Base-by-base conservation (phyloP, 495 filamentous ascomycete species). In the Xylaria venustula region DNA sequence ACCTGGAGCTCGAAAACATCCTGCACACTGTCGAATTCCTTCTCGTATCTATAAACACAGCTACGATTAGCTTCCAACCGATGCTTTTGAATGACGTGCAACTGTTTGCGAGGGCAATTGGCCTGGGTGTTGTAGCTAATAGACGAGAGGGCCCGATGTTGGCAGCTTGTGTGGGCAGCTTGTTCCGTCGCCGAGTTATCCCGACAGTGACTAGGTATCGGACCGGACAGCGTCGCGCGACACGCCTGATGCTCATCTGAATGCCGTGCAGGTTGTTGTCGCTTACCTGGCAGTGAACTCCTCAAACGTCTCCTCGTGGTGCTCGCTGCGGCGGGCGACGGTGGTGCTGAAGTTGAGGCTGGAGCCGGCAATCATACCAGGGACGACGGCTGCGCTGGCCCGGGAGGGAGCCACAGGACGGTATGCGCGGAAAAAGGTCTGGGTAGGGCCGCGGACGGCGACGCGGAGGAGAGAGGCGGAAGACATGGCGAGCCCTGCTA, bases 1-100 rank as follows among this genome's bases (percentile, higher is more conserved):
- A 96, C 93, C 91, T 98, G 94, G 70, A 99, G 90, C 86, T 99
- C 94, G 80, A 99, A 99, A 67, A 97, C 94, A 82, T 99, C 94
- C 79, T 98, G 90, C 53, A 99, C 94, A 72, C 77, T 76, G 44
- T 99, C 93, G 77, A 99, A 99, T 80, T 99, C 94, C 84, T 96
- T 96, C 85, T 98, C 94, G 74, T 96, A 99, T 79, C 94, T 99
- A 71, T 61, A 45, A n/a, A 60, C 51, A 60, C 46, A 28, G 55
- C 62, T 37, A 30, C 26, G 44, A 58, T 77, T 67, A 71, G 66
- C 68, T 60, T 64, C 34, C 32, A 61, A 65, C 47, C 37, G 40
- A 51, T 17, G 3, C 6, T 40, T 15, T 3, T 8, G 14, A 40
- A 40, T 9, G 6, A 26, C 14, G 32, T 34, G 11, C 23, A 23